Base-by-base conservation (phyloP, 176 grass and related monocot genomes). In the Musa troglodytarum region DNA sequence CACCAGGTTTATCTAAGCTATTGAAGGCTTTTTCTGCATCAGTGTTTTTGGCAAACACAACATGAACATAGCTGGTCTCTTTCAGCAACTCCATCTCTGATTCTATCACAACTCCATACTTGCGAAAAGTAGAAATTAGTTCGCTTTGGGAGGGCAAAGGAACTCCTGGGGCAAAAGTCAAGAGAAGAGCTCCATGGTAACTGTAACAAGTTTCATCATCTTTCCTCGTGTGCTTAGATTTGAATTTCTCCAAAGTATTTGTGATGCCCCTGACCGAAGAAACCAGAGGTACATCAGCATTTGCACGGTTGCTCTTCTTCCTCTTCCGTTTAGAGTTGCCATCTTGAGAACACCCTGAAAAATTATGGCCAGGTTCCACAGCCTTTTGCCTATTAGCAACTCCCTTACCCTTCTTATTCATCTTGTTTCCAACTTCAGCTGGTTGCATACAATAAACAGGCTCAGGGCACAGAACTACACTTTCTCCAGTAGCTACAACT, bases 21-120 rank as follows among this genome's bases (percentile, higher is more conserved):
- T 74, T 65, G 25, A 78, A 83, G 51, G 75, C 82, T 16, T 76
- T 54, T 28, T 83, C 74, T 49, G 74, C 82, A 56, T 83, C 82
- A 8, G 68, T 74, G 67, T 71, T 78, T 72, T 78, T 83, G 0
- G 75, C 82, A 83, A 83, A 83, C 29, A 78, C 74, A n/a, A 83
- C 34, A 49, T 76, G 65, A 63, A 76, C 82, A 65, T 49, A 15
- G 43, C 52, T 62, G 29, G 49, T 78, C 1, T 83, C 82, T 69
- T 73, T 54, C 2, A 63, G 24, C 43, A 78, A 20, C 19, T 83
- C 75, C 20, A 68, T 83, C 53, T 78, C 82, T 1, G 81, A 63
- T 65, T 83, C 74, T 7, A 83, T 67, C 56, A 83, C 29, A 49
- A 78, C 61, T 0, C 82, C 82, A 23, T 54, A 83, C 61, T 83